A percentile compares a stretch with the other conserved stretches of the same genome.
Conservation (phyloP, 305 asterid species). For the Salvia sclarea region DNA sequence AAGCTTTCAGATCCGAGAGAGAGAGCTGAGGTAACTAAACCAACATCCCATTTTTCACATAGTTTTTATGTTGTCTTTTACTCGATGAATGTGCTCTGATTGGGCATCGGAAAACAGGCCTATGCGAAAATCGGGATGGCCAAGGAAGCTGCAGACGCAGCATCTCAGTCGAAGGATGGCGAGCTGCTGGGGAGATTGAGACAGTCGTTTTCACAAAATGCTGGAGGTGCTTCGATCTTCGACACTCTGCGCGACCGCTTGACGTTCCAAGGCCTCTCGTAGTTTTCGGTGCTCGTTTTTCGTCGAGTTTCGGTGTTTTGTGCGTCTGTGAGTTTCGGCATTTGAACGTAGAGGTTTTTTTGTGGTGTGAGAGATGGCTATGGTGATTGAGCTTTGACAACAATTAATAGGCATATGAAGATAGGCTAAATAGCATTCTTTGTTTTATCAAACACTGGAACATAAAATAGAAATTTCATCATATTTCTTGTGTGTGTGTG, state of each 20-base stretch:
- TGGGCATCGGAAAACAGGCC: constrained; percentile 67
- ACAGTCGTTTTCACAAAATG: constrained; percentile 67
- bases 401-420: neutral
- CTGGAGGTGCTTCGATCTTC: constrained; percentile 73
- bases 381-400: neutral
- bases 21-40: constrained; percentile 78
- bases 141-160: constrained; percentile 95
- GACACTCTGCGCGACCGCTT: constrained; percentile 81
- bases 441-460: too few relatives aligned
- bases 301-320: neutral
- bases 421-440: neutral
- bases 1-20: constrained; percentile 86
- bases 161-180: constrained; percentile 87
- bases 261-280: constrained; percentile 78
- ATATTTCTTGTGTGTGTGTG: neutral
- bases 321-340: neutral
- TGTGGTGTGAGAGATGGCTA: neutral
- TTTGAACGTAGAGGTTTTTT: neutral
- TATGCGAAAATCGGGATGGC: constrained; percentile 95
- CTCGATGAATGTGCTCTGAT: neutral
- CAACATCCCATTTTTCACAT: neutral
- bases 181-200: constrained; percentile 81
- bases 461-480: neutral
- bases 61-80: neutral
- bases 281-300: constrained; percentile 23